These are phyloP conservation scores for Caloboletus firmus DNA, from an alignment of 1,284 basidiomycete genomes.

Conservation along the genomic window DNA sequence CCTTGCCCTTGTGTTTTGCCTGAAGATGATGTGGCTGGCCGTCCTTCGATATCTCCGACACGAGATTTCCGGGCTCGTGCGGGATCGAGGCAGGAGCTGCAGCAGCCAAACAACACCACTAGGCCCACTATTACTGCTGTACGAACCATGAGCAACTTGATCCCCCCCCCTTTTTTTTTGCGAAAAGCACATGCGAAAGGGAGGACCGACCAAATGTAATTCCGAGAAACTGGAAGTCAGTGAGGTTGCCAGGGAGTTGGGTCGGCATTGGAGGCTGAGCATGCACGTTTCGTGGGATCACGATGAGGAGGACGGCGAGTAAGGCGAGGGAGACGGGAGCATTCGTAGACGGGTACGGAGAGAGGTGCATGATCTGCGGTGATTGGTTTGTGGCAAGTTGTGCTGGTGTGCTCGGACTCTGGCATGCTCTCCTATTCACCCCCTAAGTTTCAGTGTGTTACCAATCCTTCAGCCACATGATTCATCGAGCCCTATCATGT, in stretches of 20 bases:
- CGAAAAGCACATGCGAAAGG: not conserved
- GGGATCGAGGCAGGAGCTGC: fast-evolving
- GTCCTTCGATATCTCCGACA: not conserved
- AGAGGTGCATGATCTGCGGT: not conserved
- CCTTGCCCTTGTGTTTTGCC: not conserved
- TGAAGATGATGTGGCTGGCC: not conserved
- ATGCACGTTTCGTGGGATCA: not conserved
- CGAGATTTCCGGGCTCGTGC: too few species aligned
- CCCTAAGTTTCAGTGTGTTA: not conserved
- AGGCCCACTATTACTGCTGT: not conserved
- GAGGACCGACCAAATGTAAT: not conserved
- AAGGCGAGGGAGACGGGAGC: not conserved
- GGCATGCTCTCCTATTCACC: not conserved
- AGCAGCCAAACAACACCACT: not conserved
- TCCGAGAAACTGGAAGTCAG: not conserved
- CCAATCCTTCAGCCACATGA: not conserved
- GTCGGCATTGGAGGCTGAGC: not conserved
- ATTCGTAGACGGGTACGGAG: not conserved
- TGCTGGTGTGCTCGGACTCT: not conserved
- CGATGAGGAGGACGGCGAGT: not conserved
- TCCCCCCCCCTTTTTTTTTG: too few species aligned
- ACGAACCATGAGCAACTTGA: not conserved
- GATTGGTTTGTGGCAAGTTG: not conserved
- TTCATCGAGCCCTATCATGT: not conserved
- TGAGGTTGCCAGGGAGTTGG: not conserved